Evolutionary conservation across 208 protist genomes (phyloP), one percentile per base, ranked within the genome.

Genomic region (Wallacemonas collosoma): DNA sequence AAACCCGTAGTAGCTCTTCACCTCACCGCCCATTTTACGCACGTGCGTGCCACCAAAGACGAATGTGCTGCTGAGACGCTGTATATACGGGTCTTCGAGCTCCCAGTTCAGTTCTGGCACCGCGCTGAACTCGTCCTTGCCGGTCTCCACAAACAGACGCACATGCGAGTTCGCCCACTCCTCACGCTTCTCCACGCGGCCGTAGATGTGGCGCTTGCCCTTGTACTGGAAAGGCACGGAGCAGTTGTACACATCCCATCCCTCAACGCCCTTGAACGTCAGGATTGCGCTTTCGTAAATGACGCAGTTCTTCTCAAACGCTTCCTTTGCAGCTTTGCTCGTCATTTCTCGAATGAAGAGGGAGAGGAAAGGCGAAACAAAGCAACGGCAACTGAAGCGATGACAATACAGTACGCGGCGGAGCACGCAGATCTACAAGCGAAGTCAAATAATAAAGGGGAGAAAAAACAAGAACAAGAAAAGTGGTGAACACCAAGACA

Each of bases 211-310:
- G 41, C 38, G 39, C 72, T 78, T 82, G 35, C 83, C 83, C 48
- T 76, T 70, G 80, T 86, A 88, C 39, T 26, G 40, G 71, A 88
- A 88, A 2, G 83, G 83, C 9, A 86, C 77, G 41, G 83, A 88
- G 66, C 80, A 85, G 73, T 88, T 88, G 74, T 88, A 88, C 51
- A 88, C 83, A 62, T 88, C 83, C 17, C 54, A 68, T 11, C 80
- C 83, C n/a, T 85, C 83, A n/a, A 86, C 80, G 38, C 83, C 80
- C 54, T 78, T 79, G 60, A 89, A 85, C 26, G 83, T 86, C 50
- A 86, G 75, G 9, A 86, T 36, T 0, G 64, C 77, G 61, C 80
- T 82, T 15, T 86, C 83, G 55, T 86, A 89, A 4, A 89, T 72
- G 4, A 65, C 60, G 48, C 15, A 6, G 35, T 2, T 64, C 14